Conservation (phyloP, 495 filamentous ascomycete genomes). For the Alectoria sarmentosa region DNA sequence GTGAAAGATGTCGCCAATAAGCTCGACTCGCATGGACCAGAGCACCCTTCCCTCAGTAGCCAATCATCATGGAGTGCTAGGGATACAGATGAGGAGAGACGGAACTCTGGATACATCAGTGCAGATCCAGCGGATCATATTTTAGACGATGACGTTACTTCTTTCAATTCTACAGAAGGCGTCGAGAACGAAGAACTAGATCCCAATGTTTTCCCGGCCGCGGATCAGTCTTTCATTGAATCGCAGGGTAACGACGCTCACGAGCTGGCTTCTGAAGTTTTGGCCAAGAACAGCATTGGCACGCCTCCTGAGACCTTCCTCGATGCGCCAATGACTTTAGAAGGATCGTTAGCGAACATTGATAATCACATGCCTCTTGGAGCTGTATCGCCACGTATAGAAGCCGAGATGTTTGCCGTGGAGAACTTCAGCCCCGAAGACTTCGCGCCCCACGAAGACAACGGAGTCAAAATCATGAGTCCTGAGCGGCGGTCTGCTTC, state of each 20-base stretch:
- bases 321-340: not conserved
- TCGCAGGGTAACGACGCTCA: not conserved
- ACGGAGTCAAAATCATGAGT: not conserved
- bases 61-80: not conserved
- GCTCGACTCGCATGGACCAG: slow-evolving; percentile 12
- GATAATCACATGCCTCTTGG: not conserved
- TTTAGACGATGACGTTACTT: not conserved
- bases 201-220: not conserved
- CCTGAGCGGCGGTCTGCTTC: not conserved
- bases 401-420: not conserved
- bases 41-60: not conserved
- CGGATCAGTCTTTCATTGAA: not conserved
- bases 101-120: not conserved
- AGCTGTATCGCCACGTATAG: not conserved
- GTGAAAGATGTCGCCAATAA: slow-evolving; percentile 39
- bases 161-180: not conserved
- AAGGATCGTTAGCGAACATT: not conserved
- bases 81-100: not conserved
- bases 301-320: not conserved
- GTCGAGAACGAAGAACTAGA: not conserved
- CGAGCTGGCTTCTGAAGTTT: not conserved
- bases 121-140: not conserved
- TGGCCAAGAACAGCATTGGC: not conserved
- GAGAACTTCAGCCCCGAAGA: not conserved
- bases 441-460: not conserved